Percentiles rank a stretch among this genome's conserved stretches.
These are phyloP conservation scores for Spongiforma sp. DNA, from an alignment of 1,284 basidiomycete species.

Conservation along the genomic window DNA sequence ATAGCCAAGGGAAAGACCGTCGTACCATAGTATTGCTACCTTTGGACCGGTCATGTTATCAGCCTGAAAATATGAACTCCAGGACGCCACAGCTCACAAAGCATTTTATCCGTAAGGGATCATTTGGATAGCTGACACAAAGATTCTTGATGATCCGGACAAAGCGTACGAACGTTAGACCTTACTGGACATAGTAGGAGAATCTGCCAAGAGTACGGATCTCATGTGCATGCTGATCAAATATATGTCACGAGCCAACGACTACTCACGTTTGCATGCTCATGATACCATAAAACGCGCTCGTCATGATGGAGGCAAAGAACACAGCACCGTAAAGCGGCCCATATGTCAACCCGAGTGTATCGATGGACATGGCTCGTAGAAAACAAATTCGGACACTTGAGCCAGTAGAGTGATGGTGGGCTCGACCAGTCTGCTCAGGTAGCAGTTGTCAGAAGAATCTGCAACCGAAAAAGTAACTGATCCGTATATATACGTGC, in stretches of 20 bases:
- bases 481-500: background rate
- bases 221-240: background rate
- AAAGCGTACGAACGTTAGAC: too few species aligned
- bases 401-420: too few species aligned
- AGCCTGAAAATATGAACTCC: background rate
- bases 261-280: slow-evolving; percentile 11
- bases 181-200: slow-evolving; percentile 21
- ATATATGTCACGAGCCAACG: background rate
- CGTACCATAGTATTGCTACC: slow-evolving; percentile 16
- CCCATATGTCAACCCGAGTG: slow-evolving; percentile 2
- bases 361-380: slow-evolving; percentile 3
- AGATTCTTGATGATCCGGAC: background rate
- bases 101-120: slow-evolving; percentile 6
- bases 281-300: slow-evolving; percentile 7
- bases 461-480: background rate
- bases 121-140: slow-evolving; percentile 16
- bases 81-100: slow-evolving; percentile 13
- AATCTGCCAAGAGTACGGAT: slow-evolving; percentile 13
- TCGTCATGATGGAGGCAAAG: slow-evolving; percentile 1
- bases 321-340: slow-evolving; percentile 10
- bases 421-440: background rate
- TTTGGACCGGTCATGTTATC: background rate
- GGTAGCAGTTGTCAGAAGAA: background rate
- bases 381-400: too few species aligned
- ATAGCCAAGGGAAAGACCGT: background rate